These are phyloP conservation scores for Hymenoscyphus albidus DNA, from an alignment of 2,329 filamentous ascomycete species.

Conservation along the genomic window DNA sequence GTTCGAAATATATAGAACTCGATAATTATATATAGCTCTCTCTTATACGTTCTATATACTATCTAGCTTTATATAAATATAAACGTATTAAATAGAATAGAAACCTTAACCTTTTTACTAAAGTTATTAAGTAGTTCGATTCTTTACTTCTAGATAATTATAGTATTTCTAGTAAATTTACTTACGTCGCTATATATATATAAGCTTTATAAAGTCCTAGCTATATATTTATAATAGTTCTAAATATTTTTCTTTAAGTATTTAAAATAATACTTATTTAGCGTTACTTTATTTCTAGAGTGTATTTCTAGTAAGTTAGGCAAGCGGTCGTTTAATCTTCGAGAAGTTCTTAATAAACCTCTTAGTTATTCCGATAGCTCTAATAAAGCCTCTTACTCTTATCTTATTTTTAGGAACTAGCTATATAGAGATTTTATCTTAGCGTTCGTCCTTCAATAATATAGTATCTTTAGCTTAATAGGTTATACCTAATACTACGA, in stretches of 20 bases:
- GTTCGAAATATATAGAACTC: not conserved
- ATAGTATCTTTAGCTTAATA: not conserved
- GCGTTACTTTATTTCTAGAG: not conserved
- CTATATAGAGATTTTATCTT: not conserved
- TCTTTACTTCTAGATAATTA: not conserved
- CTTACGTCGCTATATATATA: not conserved
- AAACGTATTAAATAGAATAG: not conserved
- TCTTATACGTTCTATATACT: not conserved
- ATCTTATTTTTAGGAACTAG: not conserved
- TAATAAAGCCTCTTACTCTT: not conserved
- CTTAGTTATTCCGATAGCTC: not conserved
- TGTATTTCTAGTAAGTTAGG: not conserved
- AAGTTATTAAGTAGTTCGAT: not conserved
- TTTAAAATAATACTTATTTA: not conserved
- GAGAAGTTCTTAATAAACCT: not conserved
- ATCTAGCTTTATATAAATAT: not conserved
- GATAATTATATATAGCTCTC: not conserved
- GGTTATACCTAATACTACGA: not conserved
- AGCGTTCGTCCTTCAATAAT: too few relatives aligned
- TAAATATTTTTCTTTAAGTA: not conserved
- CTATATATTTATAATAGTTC: not conserved
- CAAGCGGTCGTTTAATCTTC: not conserved
- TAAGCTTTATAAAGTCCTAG: not conserved
- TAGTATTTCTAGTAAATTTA: not conserved
- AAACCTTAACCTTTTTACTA: not conserved